phyloP scores from a whole-genome alignment of 768 basidiomycete species.

The Auricularia sp. region DNA sequence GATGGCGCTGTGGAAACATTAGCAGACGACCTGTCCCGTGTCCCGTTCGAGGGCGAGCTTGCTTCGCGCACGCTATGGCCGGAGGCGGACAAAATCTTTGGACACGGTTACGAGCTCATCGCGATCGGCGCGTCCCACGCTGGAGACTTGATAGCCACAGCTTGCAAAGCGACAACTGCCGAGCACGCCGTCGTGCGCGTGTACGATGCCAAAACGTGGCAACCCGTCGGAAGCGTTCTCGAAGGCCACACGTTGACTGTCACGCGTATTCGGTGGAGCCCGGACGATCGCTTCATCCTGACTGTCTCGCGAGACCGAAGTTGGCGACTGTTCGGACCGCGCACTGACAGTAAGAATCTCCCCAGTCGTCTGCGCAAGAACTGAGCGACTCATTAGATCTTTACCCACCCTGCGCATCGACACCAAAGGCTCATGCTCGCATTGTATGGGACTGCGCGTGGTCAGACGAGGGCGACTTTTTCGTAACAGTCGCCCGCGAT shows the following conservation, averaged over 20 bases:
- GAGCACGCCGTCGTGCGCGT: conserved; percentile 87
- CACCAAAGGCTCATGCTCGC: conserved; percentile 71
- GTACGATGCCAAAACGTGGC: conserved; percentile 63
- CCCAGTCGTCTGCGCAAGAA: conserved; percentile 3
- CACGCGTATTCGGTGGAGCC: conserved; percentile 83
- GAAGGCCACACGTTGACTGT: conserved; percentile 82
- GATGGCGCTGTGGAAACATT: not conserved
- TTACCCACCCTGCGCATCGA: conserved; percentile 50
- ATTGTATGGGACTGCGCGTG: conserved; percentile 97
- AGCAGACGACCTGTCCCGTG: conserved; percentile 14
- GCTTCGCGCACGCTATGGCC: conserved; percentile 89
- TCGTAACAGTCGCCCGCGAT: conserved; percentile 91
- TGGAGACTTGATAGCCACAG: conserved; percentile 66
- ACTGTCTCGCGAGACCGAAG: conserved; percentile 87
- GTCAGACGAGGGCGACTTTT: conserved; percentile 63
- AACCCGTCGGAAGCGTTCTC: conserved; percentile 59
- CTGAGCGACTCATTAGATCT: conserved; percentile 27
- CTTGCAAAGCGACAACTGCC: conserved; percentile 77
- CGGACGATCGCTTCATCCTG: conserved; percentile 65
- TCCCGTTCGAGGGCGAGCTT: conserved; percentile 88
- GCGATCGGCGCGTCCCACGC: conserved; percentile 66
- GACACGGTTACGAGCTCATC: conserved; percentile 96
- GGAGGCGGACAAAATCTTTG: conserved; percentile 92
- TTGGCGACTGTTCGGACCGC: conserved; percentile 68
- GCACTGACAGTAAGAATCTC: conserved; percentile 27